Evolutionary conservation across 2,329 filamentous ascomycete species (phyloP).

Genomic region (Fusarium fracticaudum): DNA sequence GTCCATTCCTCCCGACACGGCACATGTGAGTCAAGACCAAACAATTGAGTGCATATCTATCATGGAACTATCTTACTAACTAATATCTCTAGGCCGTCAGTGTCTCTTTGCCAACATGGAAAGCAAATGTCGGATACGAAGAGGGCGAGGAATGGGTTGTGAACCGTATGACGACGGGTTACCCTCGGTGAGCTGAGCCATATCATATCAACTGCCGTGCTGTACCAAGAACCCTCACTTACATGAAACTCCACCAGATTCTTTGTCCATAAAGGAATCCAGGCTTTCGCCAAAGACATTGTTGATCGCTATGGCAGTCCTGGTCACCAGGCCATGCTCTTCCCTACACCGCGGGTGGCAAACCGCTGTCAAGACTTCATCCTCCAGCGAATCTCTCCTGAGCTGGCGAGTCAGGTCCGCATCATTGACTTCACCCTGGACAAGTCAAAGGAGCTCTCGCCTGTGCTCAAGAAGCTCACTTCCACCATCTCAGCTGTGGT

Average conservation of each 20-base stretch:
- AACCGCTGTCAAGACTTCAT: constrained; percentile 80
- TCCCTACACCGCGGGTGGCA: constrained; percentile 78
- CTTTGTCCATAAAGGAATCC: constrained; percentile 88
- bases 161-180: constrained; percentile 85
- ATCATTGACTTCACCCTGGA: constrained; percentile 73
- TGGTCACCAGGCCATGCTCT: constrained; percentile 79
- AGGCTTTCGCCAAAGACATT: constrained; percentile 76
- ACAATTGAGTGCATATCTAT: background rate
- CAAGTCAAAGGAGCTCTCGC: constrained; percentile 59
- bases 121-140: constrained; percentile 90
- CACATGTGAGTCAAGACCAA: constrained; percentile 69
- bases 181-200: constrained; percentile 75
- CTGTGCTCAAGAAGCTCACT: constrained; percentile 62
- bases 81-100: constrained; percentile 78
- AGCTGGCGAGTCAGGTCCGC: constrained; percentile 59
- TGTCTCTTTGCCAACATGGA: constrained; percentile 95
- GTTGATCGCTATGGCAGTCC: constrained; percentile 68
- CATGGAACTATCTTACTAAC: background rate
- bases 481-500: constrained; percentile 76
- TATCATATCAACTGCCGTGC: background rate
- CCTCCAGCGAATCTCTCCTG: constrained; percentile 63
- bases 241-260: constrained; percentile 69
- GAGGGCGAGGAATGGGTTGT: constrained; percentile 91
- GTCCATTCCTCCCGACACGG: constrained; percentile 79
- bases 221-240: background rate